Percentiles rank a stretch among this genome's conserved stretches.
These are phyloP conservation scores for Castanea crenata DNA, from an alignment of 306 rosid genomes.

Conservation along the genomic window DNA sequence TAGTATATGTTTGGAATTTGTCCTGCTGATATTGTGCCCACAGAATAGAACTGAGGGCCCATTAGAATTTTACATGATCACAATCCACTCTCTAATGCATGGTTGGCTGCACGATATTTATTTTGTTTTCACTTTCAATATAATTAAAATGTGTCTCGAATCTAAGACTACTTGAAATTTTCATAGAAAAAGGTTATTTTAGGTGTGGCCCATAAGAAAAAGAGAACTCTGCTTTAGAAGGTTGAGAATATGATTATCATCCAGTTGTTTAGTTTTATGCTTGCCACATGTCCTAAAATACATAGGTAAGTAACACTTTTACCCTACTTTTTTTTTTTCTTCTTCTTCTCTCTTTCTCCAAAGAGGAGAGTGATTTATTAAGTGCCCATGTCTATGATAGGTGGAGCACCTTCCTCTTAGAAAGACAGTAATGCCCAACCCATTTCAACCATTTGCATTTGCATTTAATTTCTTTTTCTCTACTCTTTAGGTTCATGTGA, in stretches of 20 bases:
- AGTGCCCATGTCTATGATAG: slow-evolving; percentile 21
- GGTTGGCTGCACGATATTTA: slow-evolving; percentile 29
- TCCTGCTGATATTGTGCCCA: background rate
- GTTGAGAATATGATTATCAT: slow-evolving; percentile 45
- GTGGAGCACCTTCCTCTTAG: slow-evolving; percentile 30
- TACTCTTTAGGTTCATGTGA: background rate
- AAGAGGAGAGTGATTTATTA: slow-evolving; percentile 21
- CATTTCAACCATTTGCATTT: background rate
- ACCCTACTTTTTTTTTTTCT: slow-evolving; percentile 25
- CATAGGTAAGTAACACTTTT: slow-evolving; percentile 23
- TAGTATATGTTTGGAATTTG: background rate
- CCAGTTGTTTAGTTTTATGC: slow-evolving; percentile 50
- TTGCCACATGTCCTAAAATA: slow-evolving; percentile 32
- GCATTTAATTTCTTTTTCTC: background rate
- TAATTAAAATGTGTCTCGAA: slow-evolving; percentile 25
- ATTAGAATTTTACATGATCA: slow-evolving; percentile 11
- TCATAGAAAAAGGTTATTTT: slow-evolving; percentile 18
- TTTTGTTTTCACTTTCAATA: slow-evolving; percentile 11
- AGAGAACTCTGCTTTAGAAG: slow-evolving; percentile 39
- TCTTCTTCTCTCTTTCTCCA: slow-evolving; percentile 21
- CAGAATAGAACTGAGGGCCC: background rate
- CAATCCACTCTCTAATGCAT: slow-evolving; percentile 23
- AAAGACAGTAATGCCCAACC: slow-evolving; percentile 23
- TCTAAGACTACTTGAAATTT: slow-evolving; percentile 22
- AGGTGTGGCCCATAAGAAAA: slow-evolving; percentile 29